A percentile compares a stretch with the other conserved stretches of the same genome.
Evolutionary conservation across 2,329 filamentous ascomycete genomes (phyloP).

Genomic region (Fusarium falciforme): DNA sequence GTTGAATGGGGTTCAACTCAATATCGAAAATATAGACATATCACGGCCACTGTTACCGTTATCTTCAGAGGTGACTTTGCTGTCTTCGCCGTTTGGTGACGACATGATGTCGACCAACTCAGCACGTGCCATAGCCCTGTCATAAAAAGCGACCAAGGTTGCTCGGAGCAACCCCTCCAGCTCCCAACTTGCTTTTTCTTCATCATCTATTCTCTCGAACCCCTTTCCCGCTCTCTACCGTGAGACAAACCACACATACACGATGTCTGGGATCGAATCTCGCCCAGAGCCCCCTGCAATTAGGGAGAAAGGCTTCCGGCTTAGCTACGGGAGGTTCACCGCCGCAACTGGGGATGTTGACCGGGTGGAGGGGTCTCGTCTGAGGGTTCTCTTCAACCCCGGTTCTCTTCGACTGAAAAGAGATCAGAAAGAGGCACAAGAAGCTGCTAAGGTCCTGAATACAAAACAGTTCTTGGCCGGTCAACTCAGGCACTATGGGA

Average conservation of each 20-base stretch:
- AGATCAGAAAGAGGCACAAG: not conserved
- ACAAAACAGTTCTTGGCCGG: not conserved
- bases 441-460: not conserved
- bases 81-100: not conserved
- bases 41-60: not conserved
- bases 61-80: not conserved
- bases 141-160: not conserved
- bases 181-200: not conserved
- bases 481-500: slow-evolving; percentile 4
- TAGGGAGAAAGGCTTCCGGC: not conserved
- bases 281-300: not conserved
- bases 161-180: not conserved
- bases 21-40: not conserved
- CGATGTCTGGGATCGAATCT: not conserved
- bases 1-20: not conserved
- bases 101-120: not conserved
- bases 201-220: not conserved
- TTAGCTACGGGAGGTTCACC: not conserved
- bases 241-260: not conserved
- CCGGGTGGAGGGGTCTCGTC: not conserved
- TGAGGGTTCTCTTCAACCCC: not conserved
- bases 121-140: not conserved
- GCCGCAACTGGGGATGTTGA: not conserved
- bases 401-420: not conserved
- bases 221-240: not conserved